A percentile compares a stretch with the other conserved stretches of the same genome.
Evolutionary conservation across 129 eudicot species (phyloP).

Genomic region (Kitagawia praeruptora): DNA sequence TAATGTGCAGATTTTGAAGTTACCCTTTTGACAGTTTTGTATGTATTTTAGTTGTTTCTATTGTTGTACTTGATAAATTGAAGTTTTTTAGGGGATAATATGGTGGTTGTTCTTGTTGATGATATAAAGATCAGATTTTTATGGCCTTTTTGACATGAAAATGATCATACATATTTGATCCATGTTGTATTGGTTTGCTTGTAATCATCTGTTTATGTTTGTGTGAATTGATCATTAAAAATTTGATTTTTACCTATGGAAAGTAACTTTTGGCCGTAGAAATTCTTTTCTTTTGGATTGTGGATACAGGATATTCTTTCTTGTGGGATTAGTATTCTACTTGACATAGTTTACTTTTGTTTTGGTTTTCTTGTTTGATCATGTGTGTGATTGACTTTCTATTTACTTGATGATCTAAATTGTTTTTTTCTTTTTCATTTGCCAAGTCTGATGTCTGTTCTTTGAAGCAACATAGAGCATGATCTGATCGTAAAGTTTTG

Average conservation of each 20-base stretch:
- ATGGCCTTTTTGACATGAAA: slow-evolving; percentile 10
- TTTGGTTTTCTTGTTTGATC: slow-evolving; percentile 9
- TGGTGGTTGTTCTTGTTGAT: slow-evolving; percentile 12
- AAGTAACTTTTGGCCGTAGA: slow-evolving; percentile 14
- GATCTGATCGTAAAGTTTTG: background rate
- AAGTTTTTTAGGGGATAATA: slow-evolving; percentile 27
- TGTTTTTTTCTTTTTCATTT: background rate
- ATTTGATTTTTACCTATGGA: slow-evolving; percentile 7
- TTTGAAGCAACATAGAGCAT: background rate
- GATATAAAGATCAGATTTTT: slow-evolving; percentile 23
- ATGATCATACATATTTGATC: slow-evolving; percentile 15
- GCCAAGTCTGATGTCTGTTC: background rate
- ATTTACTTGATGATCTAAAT: background rate
- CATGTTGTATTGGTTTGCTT: slow-evolving; percentile 16
- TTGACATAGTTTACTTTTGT: slow-evolving; percentile 23
- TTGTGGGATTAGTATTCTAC: slow-evolving; percentile 35
- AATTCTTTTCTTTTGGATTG: slow-evolving; percentile 16
- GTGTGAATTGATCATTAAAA: slow-evolving; percentile 15
- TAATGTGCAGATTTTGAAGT: slow-evolving; percentile 42
- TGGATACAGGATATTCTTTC: slow-evolving; percentile 33
- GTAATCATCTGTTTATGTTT: slow-evolving; percentile 16
- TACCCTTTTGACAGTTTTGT: slow-evolving; percentile 7
- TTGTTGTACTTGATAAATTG: slow-evolving; percentile 17
- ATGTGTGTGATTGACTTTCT: slow-evolving; percentile 3
- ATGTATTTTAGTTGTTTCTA: slow-evolving; percentile 9